Percentiles rank a stretch among this genome's conserved stretches.
Conservation (phyloP, 768 basidiomycete species). For the Hygrophoropsis aurantiaca region DNA sequence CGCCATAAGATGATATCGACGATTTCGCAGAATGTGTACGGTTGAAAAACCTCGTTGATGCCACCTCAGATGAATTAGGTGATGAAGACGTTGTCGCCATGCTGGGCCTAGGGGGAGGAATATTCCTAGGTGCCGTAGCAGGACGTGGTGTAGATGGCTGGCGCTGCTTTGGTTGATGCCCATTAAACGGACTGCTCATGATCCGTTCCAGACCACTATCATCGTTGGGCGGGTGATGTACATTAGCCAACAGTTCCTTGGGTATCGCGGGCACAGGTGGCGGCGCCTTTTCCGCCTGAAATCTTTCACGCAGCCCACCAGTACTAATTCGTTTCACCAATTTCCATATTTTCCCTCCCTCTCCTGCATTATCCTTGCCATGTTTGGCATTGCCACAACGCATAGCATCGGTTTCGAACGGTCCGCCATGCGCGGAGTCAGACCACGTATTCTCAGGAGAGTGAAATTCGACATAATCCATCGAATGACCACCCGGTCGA, state of each 20-base stretch:
- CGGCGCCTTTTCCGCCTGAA: conserved; percentile 21
- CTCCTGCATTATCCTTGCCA: conserved; percentile 12
- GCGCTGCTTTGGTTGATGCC: neutral
- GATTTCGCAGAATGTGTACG: conserved; percentile 48
- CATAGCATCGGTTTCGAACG: no score
- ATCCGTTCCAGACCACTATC: neutral
- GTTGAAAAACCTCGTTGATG: conserved; percentile 53
- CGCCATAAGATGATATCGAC: conserved; percentile 57
- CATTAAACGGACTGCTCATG: neutral
- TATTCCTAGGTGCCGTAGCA: conserved; percentile 10
- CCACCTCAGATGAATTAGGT: conserved; percentile 57
- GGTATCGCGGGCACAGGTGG: conserved; percentile 67
- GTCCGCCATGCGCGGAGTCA: conserved; percentile 8
- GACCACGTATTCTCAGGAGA: conserved; percentile 8
- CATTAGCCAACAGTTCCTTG: conserved; percentile 31
- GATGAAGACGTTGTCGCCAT: conserved; percentile 61
- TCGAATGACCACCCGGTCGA: conserved; percentile 12
- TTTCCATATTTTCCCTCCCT: conserved; percentile 58
- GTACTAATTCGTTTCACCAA: conserved; percentile 71
- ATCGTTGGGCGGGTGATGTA: conserved; percentile 3
- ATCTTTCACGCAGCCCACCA: conserved; percentile 58
- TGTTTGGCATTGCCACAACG: no score
- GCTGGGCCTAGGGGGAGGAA: conserved; percentile 34
- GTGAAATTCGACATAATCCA: conserved; percentile 15
- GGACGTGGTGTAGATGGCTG: conserved; percentile 11